Evolutionary conservation across 108 stramenopile species (phyloP).

Genomic region (Thalassiosira profunda): DNA sequence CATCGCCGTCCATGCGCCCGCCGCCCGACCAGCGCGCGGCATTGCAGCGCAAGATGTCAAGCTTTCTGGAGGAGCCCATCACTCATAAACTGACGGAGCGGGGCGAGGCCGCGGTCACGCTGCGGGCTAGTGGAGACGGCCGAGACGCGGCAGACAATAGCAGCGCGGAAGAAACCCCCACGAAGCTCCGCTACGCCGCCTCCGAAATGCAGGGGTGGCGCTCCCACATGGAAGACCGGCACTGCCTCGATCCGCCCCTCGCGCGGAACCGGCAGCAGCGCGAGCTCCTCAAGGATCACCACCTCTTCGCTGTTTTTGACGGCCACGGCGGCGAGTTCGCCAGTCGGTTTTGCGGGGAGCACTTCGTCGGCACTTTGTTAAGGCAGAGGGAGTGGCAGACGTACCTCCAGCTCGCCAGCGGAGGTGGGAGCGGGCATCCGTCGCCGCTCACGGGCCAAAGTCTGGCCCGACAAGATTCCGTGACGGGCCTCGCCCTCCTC

Average conservation of each 20-base stretch:
- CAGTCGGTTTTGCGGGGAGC: conserved; percentile 64
- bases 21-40: not conserved
- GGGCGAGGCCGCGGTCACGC: conserved; percentile 39
- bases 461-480: conserved; percentile 21
- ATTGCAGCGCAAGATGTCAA: conserved; percentile 27
- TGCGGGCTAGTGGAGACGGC: conserved; percentile 3
- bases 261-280: conserved; percentile 1
- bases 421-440: too few relatives aligned
- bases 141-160: not conserved
- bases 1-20: not conserved
- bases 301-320: conserved; percentile 89
- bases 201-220: conserved; percentile 91
- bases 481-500: conserved; percentile 60
- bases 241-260: conserved; percentile 48
- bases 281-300: conserved; percentile 50
- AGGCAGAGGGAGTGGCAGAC: conserved; percentile 46
- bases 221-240: conserved; percentile 85
- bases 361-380: conserved; percentile 67
- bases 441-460: not conserved
- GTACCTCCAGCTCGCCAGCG: conserved; percentile 54
- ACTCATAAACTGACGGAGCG: conserved; percentile 63
- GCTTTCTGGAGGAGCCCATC: conserved; percentile 58
- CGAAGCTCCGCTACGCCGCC: conserved; percentile 40
- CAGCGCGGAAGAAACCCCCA: not conserved
- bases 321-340: conserved; percentile 92